Percentiles rank a stretch among this genome's conserved stretches.
Conservation (phyloP, 208 protist genomes). For the Trypanosoma lewisi region DNA sequence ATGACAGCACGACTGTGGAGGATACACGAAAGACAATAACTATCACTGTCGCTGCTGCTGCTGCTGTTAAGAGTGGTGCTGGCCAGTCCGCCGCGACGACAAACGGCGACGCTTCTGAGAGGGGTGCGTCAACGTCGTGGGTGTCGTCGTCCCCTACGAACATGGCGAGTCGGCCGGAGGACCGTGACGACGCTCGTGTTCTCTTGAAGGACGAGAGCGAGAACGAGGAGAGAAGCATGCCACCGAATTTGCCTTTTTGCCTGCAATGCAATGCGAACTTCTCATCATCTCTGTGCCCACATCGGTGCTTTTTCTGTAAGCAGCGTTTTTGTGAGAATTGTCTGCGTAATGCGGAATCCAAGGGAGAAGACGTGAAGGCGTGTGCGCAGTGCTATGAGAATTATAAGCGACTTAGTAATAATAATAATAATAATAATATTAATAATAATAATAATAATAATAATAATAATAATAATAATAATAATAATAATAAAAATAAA, state of each 20-base stretch:
- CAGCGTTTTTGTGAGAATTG: constrained; percentile 59
- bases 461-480: too few relatives aligned
- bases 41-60: too few relatives aligned
- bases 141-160: background rate
- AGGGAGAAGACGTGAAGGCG: constrained; percentile 26
- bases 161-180: background rate
- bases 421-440: too few relatives aligned
- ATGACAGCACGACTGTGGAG: background rate
- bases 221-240: constrained; percentile 40
- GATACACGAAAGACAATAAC: background rate
- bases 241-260: constrained; percentile 37
- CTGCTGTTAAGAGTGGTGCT: background rate
- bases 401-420: constrained; percentile 37
- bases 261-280: constrained; percentile 61
- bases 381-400: constrained; percentile 72
- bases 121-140: background rate
- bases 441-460: too few relatives aligned
- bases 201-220: constrained; percentile 19
- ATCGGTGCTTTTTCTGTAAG: constrained; percentile 70
- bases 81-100: background rate
- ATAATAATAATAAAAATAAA: too few relatives aligned
- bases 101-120: background rate
- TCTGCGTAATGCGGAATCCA: constrained; percentile 35
- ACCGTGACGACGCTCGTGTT: constrained; percentile 18
- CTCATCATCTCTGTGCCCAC: constrained; percentile 53